A percentile compares a stretch with the other conserved stretches of the same genome.
phyloP scores from a whole-genome alignment of 2,329 filamentous ascomycete species.

The Immersiporthe knoxdaviesiana region DNA sequence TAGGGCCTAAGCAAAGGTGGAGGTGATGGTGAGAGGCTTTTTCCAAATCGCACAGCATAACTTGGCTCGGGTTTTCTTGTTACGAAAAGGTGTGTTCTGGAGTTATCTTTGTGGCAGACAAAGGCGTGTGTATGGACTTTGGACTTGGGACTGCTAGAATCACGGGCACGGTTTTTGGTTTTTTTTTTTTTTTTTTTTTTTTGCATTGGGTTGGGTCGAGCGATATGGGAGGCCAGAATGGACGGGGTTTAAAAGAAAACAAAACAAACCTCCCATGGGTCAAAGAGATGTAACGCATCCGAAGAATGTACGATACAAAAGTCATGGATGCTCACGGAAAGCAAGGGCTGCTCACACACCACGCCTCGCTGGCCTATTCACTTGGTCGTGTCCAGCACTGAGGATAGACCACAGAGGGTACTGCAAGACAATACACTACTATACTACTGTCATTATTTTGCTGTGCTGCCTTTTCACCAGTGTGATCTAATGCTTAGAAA shows the following conservation, averaged over 20 bases:
- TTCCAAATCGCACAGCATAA: neutral
- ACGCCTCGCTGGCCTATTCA: neutral
- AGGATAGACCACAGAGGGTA: neutral
- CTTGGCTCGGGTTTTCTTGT: neutral
- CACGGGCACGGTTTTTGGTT: conserved; percentile 9
- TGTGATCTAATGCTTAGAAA: too few species aligned
- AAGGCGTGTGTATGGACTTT: neutral
- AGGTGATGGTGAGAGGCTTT: too few species aligned
- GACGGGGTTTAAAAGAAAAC: neutral
- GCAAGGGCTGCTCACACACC: neutral
- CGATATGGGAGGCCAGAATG: neutral
- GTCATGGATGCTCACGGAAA: neutral
- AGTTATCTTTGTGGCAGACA: neutral
- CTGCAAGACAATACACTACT: neutral
- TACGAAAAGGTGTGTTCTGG: neutral
- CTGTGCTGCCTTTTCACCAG: neutral
- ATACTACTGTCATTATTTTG: neutral
- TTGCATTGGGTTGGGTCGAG: conserved; percentile 12
- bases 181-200: too few species aligned
- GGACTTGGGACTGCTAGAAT: neutral
- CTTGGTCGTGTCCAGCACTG: neutral
- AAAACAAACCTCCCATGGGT: neutral
- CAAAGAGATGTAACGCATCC: neutral
- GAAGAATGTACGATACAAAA: conserved; percentile 1
- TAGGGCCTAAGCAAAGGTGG: neutral